Percentiles rank a stretch among this genome's conserved stretches.
These are phyloP conservation scores for Neofusicoccum kwambonambiense DNA, from an alignment of 2,329 filamentous ascomycete species.

Conservation along the genomic window DNA sequence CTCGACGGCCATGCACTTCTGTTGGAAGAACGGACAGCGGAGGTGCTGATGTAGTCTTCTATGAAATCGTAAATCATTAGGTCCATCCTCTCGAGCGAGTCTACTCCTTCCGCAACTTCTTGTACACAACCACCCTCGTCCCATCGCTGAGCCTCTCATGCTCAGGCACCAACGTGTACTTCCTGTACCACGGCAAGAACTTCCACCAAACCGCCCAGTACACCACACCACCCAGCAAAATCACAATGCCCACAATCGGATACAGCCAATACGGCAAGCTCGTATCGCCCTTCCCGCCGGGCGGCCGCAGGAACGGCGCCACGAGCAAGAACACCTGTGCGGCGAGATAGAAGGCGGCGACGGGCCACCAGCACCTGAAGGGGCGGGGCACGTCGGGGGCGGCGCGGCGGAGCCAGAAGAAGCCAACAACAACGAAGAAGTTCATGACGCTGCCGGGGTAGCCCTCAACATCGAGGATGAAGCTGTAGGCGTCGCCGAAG, in stretches of 20 bases:
- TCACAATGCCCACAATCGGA: constrained; percentile 51
- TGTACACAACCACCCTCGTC: constrained; percentile 57
- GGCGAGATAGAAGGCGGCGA: constrained; percentile 55
- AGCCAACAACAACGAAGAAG: constrained; percentile 56
- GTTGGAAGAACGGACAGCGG: no score
- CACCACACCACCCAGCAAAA: constrained; percentile 58
- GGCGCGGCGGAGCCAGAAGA: constrained; percentile 60
- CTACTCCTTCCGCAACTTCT: constrained; percentile 19
- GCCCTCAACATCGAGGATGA: constrained; percentile 70
- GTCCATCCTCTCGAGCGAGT: no score
- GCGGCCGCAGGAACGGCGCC: constrained; percentile 60
- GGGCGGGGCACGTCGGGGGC: constrained; percentile 62
- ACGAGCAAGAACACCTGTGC: constrained; percentile 57
- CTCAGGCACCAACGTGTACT: constrained; percentile 63
- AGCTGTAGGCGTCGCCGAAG: constrained; percentile 65
- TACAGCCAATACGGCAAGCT: constrained; percentile 53
- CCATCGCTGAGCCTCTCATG: constrained; percentile 62
- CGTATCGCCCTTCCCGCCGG: constrained; percentile 20
- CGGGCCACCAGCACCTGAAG: constrained; percentile 64
- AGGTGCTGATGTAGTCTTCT: background rate
- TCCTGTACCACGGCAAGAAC: constrained; percentile 57
- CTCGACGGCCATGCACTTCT: no score
- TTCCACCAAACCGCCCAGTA: constrained; percentile 72
- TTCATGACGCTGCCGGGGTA: constrained; percentile 64
- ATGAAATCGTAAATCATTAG: background rate